A percentile compares a stretch with the other conserved stretches of the same genome.
These are phyloP conservation scores for Cucurbita moschata DNA, from an alignment of 306 rosid genomes.

Conservation along the genomic window DNA sequence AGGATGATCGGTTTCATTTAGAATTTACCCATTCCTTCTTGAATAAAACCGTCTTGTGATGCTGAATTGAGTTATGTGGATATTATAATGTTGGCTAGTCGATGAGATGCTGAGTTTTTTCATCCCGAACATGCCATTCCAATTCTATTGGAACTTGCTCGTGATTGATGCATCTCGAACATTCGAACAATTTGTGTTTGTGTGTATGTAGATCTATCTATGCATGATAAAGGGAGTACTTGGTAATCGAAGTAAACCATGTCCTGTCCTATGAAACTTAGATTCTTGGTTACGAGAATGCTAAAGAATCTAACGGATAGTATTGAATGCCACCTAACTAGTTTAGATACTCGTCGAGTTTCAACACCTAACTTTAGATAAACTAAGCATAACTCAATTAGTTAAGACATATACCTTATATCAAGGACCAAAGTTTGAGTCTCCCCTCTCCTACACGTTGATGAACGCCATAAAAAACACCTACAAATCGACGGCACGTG, in stretches of 20 bases:
- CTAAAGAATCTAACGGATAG: background rate
- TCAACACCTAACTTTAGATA: background rate
- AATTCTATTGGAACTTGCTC: background rate
- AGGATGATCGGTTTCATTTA: background rate
- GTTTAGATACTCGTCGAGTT: background rate
- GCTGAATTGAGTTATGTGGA: background rate
- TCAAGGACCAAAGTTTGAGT: too few relatives aligned
- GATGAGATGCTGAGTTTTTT: background rate
- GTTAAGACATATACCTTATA: too few relatives aligned
- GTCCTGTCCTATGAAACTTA: background rate
- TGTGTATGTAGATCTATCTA: background rate
- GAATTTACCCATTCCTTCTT: background rate
- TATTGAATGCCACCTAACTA: background rate
- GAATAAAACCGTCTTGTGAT: background rate
- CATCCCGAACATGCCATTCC: background rate
- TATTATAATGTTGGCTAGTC: background rate
- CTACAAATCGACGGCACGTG: background rate
- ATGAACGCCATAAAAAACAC: too few relatives aligned
- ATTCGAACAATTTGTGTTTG: background rate
- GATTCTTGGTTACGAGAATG: background rate
- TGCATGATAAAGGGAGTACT: background rate
- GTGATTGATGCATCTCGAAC: background rate
- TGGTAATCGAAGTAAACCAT: background rate
- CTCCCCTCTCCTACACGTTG: too few relatives aligned
- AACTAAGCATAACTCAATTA: too few relatives aligned